phyloP scores from a whole-genome alignment of 78 protist species.

The Corallochytrium limacisporum region DNA sequence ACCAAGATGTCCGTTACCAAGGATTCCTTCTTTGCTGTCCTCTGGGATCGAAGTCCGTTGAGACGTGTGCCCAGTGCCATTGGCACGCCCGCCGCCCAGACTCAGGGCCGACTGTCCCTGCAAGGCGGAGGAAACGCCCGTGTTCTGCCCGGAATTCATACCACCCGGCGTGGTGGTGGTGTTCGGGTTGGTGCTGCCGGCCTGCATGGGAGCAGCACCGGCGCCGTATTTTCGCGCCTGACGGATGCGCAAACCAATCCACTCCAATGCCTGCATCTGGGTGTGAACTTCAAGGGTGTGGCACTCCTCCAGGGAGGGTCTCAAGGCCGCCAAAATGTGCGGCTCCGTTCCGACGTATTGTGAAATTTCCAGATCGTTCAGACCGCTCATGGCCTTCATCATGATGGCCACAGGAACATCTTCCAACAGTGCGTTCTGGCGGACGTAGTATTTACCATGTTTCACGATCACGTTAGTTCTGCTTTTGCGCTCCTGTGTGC shows the following conservation, averaged over 20 bases:
- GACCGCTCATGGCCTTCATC: constrained; percentile 91
- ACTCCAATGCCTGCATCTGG: constrained; percentile 63
- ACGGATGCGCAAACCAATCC: constrained; percentile 28
- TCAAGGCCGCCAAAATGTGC: constrained; percentile 26
- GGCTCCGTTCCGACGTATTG: constrained; percentile 77
- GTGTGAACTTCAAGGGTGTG: constrained; percentile 30
- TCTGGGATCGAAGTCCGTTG: too few relatives aligned
- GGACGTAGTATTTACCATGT: constrained; percentile 53
- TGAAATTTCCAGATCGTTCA: constrained; percentile 78
- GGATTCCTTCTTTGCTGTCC: too few relatives aligned
- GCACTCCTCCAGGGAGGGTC: constrained; percentile 65
- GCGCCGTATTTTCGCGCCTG: too few relatives aligned
- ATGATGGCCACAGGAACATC: constrained; percentile 78
- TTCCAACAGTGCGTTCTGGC: constrained; percentile 76
- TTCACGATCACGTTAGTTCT: constrained; percentile 52
- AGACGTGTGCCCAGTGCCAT: too few relatives aligned
- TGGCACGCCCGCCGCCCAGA: too few relatives aligned
- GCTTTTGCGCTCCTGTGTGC: constrained; percentile 82
- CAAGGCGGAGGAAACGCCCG: too few relatives aligned
- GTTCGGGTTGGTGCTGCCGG: too few relatives aligned
- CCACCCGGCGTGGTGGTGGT: too few relatives aligned
- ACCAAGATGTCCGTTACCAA: too few relatives aligned
- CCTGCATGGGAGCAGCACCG: too few relatives aligned
- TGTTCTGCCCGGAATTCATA: too few relatives aligned
- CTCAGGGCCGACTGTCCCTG: too few relatives aligned